Base-by-base conservation (phyloP, 768 basidiomycete genomes). In the Sporobolomyces roseus region DNA sequence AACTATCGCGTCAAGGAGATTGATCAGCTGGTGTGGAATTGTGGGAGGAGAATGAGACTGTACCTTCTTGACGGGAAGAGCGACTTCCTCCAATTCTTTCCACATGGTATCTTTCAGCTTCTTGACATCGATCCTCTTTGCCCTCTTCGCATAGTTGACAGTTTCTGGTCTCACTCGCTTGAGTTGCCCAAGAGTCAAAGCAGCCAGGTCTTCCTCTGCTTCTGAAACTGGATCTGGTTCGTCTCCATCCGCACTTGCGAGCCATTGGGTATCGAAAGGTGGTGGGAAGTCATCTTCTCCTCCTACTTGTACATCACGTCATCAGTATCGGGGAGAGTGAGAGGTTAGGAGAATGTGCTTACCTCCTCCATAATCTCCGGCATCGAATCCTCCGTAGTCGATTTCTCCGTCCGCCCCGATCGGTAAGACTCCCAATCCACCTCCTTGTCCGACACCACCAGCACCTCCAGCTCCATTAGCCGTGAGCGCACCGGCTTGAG, bases 21-120 rank as follows among this genome's bases (percentile, higher is more conserved):
- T n/a, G 12, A 21, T 64, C 45, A 45, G 43, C 14, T 65, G 14
- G 10, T 29, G 48, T 53, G 10, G 32, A 53, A 21, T 3, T 33
- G 29, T 3, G 30, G 32, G 7, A 33, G 9, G 30, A 53, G 49
- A 29, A 12, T 9, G 41, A 43, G 17, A 25, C 30, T 29, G 63
- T 12, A 66, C 68, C 59, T 67, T 21, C 49, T 70, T 65, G 41
- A 70, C 72, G 13, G 59, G 51, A 13, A 74, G 56, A 14, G 69
- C 66, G 6, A 74, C 65, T 32, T 61, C 91, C 74, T 91, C 88
- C 51, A 98, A 78, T 2, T 89, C 89, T 77, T 85, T 90, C 96
- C 96, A 98, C 54, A 99, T 98, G 74, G 93, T 94, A 68, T 98
- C 94, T 81, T 99, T 99, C 70, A 99, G 81, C 80, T 89, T 92